phyloP scores from a whole-genome alignment of 441 rosid species.

The Manihot esculenta region DNA sequence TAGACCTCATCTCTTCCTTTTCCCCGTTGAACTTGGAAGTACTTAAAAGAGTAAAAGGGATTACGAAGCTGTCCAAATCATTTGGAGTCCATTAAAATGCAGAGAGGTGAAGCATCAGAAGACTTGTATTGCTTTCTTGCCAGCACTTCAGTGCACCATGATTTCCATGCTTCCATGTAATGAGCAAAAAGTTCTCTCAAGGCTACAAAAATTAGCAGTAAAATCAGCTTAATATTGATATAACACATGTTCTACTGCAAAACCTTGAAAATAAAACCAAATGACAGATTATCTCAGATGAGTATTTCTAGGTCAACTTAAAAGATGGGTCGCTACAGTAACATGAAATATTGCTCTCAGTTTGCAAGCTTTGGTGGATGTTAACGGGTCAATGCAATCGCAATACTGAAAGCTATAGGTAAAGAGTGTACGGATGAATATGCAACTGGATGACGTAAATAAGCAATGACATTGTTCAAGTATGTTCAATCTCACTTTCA shows the following conservation, averaged over 20 bases:
- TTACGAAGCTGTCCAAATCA: too few relatives aligned
- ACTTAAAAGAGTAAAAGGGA: too few relatives aligned
- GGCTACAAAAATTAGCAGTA: conserved; percentile 46
- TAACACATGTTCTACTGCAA: not conserved
- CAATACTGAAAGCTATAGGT: too few relatives aligned
- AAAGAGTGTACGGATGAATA: too few relatives aligned
- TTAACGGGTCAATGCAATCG: too few relatives aligned
- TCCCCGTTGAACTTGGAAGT: not conserved
- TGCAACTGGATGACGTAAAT: not conserved
- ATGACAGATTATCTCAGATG: not conserved
- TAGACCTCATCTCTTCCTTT: conserved; percentile 19
- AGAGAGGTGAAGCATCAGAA: conserved; percentile 20
- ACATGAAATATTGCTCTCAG: too few relatives aligned
- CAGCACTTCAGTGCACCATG: conserved; percentile 83
- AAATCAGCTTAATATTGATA: conserved; percentile 1
- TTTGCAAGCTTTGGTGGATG: too few relatives aligned
- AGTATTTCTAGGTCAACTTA: too few relatives aligned
- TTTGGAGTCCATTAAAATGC: conserved; percentile 8
- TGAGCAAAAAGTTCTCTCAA: conserved; percentile 78
- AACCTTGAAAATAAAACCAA: not conserved
- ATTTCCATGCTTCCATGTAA: conserved; percentile 88
- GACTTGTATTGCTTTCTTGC: conserved; percentile 43
- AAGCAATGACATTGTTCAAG: not conserved
- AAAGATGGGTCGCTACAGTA: too few relatives aligned
- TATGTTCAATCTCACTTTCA: not conserved